Base-by-base conservation (phyloP, 73 alveolate genomes). In the Halteria grandinella region DNA sequence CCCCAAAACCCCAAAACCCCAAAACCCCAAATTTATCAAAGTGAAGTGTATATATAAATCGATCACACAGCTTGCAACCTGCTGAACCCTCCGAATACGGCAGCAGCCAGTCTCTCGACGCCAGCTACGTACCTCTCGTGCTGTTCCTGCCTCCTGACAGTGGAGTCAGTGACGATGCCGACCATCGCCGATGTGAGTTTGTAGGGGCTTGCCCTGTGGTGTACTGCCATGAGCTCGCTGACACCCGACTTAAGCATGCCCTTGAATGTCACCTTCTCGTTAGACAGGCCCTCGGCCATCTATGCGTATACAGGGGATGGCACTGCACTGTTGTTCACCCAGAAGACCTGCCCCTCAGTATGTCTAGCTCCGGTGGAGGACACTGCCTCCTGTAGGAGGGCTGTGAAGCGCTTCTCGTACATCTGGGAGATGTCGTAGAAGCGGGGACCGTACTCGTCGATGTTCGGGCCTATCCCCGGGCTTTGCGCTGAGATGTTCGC, bases 191-290 rank as follows among this genome's bases (percentile, higher is more conserved):
- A 17, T 53, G 48, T 53, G 36, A 17, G 17, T 20, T 53, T 53
- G 6, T 12, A 17, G 11, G 48, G 23, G 5, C 28, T 17, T 17
- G 23, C 69, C 43, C 29, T 53, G 52, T 66, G 80, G 17, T 66
- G 66, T 1, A 66, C 80, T 23, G 80, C 80, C 80, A 66, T 66
- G 36, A 66, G 25, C 41, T 66, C 80, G 17, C 32, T 44, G 4
- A 66, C 66, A 18, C 80, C 80, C 23, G 63, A n/a, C 52, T 66
- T 66, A 21, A 45, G n/a, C 6, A 41, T 23, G 15, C 80, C 80
- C 41, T 66, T 66, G 36, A 66, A 66, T 6, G 55, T 21, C 18
- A 66, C 37, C 31, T 53, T 66, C 4, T 66, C 37, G 53, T 66
- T 66, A 18, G 69, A 44, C 34, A 44, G 15, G 1, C 80, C 80